Percentiles rank a stretch among this genome's conserved stretches.
Conservation (phyloP, 192 early-diverging fungal species). For the Podila clonocystis region DNA sequence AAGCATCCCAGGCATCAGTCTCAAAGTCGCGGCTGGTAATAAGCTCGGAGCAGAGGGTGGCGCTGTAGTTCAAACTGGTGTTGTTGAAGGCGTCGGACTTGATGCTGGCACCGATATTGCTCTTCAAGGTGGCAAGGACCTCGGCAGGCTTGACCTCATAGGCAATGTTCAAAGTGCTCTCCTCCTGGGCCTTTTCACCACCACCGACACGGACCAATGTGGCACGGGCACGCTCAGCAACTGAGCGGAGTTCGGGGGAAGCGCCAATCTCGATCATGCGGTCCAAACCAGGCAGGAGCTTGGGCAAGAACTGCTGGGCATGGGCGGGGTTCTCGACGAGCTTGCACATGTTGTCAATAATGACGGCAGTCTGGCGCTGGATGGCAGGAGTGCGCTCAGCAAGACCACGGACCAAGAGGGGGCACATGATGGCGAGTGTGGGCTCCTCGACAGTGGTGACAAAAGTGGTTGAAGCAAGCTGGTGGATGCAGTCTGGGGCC, state of each 20-base stretch:
- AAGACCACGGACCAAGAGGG: conserved; percentile 73
- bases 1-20: conserved; percentile 70
- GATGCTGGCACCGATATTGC: conserved; percentile 45
- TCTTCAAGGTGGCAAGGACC: conserved; percentile 57
- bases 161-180: conserved; percentile 56
- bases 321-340: conserved; percentile 84
- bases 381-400: conserved; percentile 74
- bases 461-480: conserved; percentile 83
- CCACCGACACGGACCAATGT: conserved; percentile 77
- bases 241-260: conserved; percentile 81
- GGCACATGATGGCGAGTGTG: conserved; percentile 84
- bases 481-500: conserved; percentile 79
- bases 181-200: conserved; percentile 51
- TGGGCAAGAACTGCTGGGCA: conserved; percentile 82
- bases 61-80: conserved; percentile 66
- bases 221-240: conserved; percentile 72
- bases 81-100: conserved; percentile 54
- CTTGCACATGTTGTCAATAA: conserved; percentile 93
- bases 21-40: conserved; percentile 72
- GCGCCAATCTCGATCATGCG: conserved; percentile 76
- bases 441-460: conserved; percentile 79
- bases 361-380: conserved; percentile 78
- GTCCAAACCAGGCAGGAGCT: conserved; percentile 79
- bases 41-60: conserved; percentile 65
- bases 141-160: conserved; percentile 59